Conservation (phyloP, 169 alveolate genomes). For the Cryptosporidium bovis region DNA sequence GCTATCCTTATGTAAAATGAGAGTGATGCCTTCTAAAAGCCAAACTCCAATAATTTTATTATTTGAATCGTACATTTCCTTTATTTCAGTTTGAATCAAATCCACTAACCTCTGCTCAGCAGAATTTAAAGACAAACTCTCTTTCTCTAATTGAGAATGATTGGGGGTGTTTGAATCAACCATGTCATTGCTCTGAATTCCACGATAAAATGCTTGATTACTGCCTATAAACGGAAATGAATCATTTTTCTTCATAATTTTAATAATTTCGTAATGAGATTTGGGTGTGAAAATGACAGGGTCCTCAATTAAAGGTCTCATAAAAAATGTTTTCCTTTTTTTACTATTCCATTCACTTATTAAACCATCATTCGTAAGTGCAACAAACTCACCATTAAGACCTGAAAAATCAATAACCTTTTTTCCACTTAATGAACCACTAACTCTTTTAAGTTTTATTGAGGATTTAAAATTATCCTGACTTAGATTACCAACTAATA, state of each 20-base stretch:
- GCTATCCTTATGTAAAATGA: slow-evolving; percentile 31
- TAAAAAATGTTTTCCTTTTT: slow-evolving; percentile 18
- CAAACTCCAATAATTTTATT: slow-evolving; percentile 34
- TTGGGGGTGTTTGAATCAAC: not conserved
- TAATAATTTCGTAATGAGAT: slow-evolving; percentile 12
- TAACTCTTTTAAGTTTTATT: not conserved
- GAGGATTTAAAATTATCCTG: not conserved
- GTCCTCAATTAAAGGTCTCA: slow-evolving; percentile 39
- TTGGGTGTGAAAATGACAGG: slow-evolving; percentile 43
- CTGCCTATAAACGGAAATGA: not conserved
- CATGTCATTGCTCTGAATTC: not conserved
- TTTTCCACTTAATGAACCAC: slow-evolving; percentile 36
- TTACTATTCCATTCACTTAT: slow-evolving; percentile 61
- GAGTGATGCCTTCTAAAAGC: slow-evolving; percentile 65
- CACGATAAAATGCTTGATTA: not conserved
- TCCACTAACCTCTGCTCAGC: not conserved
- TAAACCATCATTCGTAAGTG: slow-evolving; percentile 53
- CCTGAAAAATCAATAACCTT: slow-evolving; percentile 67
- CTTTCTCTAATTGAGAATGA: not conserved
- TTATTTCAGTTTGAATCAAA: slow-evolving; percentile 27
- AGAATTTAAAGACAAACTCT: not conserved
- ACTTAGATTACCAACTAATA: not conserved
- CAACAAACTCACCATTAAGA: slow-evolving; percentile 55
- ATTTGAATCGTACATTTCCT: slow-evolving; percentile 28
- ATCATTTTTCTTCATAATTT: not conserved